Evolutionary conservation across 2,329 filamentous ascomycete species (phyloP), one percentile per base, ranked within the genome.

Genomic region (Aspergillus caelatus): DNA sequence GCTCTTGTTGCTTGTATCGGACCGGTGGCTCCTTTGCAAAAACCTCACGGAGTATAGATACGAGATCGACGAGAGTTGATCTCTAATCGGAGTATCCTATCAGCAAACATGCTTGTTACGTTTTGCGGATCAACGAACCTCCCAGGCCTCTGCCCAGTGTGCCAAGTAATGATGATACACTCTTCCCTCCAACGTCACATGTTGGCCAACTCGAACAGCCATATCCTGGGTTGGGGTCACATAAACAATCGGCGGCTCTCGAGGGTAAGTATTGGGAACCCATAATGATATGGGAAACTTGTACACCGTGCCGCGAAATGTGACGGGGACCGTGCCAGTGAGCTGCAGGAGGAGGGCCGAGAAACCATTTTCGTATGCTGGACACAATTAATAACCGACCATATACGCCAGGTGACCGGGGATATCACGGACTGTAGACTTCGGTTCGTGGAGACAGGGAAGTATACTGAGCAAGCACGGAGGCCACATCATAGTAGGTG

Each of bases 1-100:
- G 63, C 39, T 74, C 74, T 43, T 74, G 74, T 67, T 88, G 88
- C 69, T 88, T 89, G 39, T 93, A 88, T 64, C 95, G 88, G 4
- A 98, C 92, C 0, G 95, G 95, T 10, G 95, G 95, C 72, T 99
- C 95, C 79, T 96, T 96, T 43, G 93, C 90, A 75, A 99, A 99
- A 26, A 98, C 84, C 60, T 95, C 92, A 68, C 91, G 87, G 4
- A 99, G 80, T 32, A 96, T 91, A 19, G 87, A 88, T 2, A 98
- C 80, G 62, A 98, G 92, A 74, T 97, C 93, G 48, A 91, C 81
- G 3, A 97, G 82, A 36, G 89, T 94, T 0, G 92, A 96, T 82
- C 93, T 94, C 93, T 85, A 72, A 57, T 62, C 23, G 46, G 55
- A 21, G 46, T 63, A 58, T 6, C 36, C 54, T 19, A 46, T 56